Conservation (phyloP, 2,329 filamentous ascomycete genomes). For the Penicillium frequentans region DNA sequence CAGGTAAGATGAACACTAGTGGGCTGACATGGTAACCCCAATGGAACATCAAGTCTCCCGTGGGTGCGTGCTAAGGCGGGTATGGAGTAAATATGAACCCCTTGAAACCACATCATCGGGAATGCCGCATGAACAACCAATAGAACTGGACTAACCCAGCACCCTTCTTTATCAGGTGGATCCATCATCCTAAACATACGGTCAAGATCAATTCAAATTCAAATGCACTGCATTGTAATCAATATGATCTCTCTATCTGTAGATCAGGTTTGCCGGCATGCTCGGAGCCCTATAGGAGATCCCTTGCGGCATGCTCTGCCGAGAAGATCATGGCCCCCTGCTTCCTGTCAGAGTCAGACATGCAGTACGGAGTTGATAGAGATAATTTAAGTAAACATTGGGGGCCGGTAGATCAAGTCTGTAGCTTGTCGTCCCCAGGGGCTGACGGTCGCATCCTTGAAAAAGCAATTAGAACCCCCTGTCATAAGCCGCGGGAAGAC, state of each 20-base stretch:
- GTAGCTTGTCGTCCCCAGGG: neutral
- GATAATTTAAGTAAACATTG: neutral
- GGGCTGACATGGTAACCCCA: neutral
- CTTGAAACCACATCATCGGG: neutral
- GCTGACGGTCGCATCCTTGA: neutral
- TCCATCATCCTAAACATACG: neutral
- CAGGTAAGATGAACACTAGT: neutral
- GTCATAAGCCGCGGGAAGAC: neutral
- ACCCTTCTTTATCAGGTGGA: neutral
- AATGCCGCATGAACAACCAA: neutral
- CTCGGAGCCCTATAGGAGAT: conserved; percentile 10
- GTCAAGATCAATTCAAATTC: neutral
- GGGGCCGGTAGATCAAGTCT: neutral
- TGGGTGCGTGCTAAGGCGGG: neutral
- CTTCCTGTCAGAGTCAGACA: conserved; percentile 21
- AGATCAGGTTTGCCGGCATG: conserved; percentile 4
- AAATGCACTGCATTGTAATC: neutral
- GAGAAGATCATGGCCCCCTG: conserved; percentile 13
- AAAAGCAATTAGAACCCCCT: neutral
- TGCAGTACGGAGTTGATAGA: neutral
- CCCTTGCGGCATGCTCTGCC: conserved; percentile 8
- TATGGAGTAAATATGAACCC: neutral
- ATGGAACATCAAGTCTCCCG: neutral
- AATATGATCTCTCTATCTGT: conserved; percentile 4
- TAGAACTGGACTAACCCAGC: neutral